phyloP scores from a whole-genome alignment of 2,329 filamentous ascomycete genomes.

The Pyricularia sp. region DNA sequence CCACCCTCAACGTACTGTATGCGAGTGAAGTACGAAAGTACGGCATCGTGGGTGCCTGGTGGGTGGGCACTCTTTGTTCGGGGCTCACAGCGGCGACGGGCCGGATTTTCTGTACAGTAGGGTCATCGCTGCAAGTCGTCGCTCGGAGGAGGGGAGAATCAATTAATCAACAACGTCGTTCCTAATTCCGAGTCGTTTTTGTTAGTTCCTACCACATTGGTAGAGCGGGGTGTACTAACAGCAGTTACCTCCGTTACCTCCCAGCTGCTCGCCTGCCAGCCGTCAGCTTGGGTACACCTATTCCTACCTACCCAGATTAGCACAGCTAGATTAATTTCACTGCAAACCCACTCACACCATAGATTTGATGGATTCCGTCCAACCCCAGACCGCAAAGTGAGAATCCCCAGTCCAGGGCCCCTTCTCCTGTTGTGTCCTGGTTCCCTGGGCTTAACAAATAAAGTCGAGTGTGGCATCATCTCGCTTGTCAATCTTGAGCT shows the following conservation, averaged over 20 bases:
- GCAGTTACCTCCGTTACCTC: background rate
- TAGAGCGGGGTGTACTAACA: background rate
- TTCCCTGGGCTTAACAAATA: conserved; percentile 1
- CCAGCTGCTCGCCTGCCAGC: background rate
- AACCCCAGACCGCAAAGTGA: conserved; percentile 2
- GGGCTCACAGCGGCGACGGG: background rate
- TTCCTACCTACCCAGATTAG: background rate
- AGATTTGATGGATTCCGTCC: conserved; percentile 2
- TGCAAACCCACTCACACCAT: conserved; percentile 5
- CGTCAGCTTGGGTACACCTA: background rate
- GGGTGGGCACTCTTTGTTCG: background rate
- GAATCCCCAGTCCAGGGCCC: conserved; percentile 1
- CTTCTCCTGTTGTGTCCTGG: background rate
- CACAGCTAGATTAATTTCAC: conserved; percentile 3
- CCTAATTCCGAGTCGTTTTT: background rate
- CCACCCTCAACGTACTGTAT: background rate
- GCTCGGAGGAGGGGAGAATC: background rate
- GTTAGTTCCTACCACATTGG: background rate
- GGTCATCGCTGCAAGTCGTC: background rate
- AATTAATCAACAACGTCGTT: background rate
- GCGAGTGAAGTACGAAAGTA: background rate
- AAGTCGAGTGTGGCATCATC: conserved; percentile 6
- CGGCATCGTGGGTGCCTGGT: background rate
- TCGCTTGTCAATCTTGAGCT: conserved; percentile 3
- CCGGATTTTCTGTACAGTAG: background rate